Base-by-base conservation (phyloP, 805 yeast genomes). In the Wickerhamiella occidentalis region DNA sequence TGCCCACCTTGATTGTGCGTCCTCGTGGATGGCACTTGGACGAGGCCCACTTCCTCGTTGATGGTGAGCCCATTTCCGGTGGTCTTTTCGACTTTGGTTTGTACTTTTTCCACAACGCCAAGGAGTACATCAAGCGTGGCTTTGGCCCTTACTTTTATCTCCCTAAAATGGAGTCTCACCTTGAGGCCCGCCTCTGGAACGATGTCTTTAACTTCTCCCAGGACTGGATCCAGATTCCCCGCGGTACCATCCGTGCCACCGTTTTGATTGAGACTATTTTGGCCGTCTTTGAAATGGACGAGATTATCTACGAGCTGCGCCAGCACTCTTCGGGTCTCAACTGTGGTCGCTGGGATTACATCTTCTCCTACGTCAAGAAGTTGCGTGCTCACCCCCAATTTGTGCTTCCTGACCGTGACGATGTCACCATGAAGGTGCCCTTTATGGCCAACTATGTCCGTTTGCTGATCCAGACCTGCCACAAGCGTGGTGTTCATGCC, bases 301-400 rank as follows among this genome's bases (percentile, higher is more conserved):
- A 80, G 67, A 80, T 80, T 62, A 79, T 80, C 60, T 80, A 77
- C 64, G 84, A 80, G 65, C 76, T 80, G 60, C 73, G 84, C 61
- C 76, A 75, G 61, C 85, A 80, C 69, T 76, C 78, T 51, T 77
- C 80, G 29, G 86, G 85, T 36, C 74, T 80, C 62, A 80, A 80
- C 71, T 80, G 85, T 65, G 85, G 85, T 57, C 72, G 85, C 60
- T 80, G 85, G 85, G 85, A 80, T 62, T 80, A 80, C 70, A 79
- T 80, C 57, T 80, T 80, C 74, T 74, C 80, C 47, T 78, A 75
- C 65, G 78, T 78, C 66, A 80, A 80, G 68, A 74, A 76, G 48
- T 72, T 80, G 64, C 70, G 84, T 60, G 73, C 73, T 60, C 79
- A 78, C 64, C 70, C 76, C 45, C 78, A 74, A 57, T 79, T 75